Conservation (phyloP, 768 basidiomycete genomes). For the Leucogyrophana mollusca region DNA sequence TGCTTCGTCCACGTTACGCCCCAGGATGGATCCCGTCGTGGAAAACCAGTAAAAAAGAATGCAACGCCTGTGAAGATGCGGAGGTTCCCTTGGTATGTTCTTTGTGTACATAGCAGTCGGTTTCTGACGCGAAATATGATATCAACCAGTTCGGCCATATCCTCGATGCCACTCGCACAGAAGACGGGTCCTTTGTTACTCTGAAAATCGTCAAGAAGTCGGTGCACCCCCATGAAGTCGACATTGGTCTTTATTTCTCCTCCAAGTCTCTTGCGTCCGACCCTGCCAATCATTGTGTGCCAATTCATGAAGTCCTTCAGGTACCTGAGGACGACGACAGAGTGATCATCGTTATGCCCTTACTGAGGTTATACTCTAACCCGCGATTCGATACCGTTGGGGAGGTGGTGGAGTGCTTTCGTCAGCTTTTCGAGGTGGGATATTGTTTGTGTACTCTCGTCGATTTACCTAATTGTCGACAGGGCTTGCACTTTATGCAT, state of each 20-base stretch:
- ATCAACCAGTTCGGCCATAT: background rate
- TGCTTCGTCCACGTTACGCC: slow-evolving; percentile 30
- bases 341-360: slow-evolving; percentile 22
- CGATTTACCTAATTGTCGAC: background rate
- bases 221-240: slow-evolving; percentile 20
- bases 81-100: background rate
- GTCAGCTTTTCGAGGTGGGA: slow-evolving; percentile 30
- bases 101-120: no score
- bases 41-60: slow-evolving; percentile 10
- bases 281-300: slow-evolving; percentile 31
- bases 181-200: slow-evolving; percentile 3
- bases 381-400: slow-evolving; percentile 30
- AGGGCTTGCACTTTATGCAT: slow-evolving; percentile 28
- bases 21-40: slow-evolving; percentile 36
- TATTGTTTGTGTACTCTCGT: background rate
- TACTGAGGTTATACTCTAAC: slow-evolving; percentile 7
- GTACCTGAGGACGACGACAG: slow-evolving; percentile 15
- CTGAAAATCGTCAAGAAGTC: slow-evolving; percentile 6
- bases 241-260: slow-evolving; percentile 22
- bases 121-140: no score
- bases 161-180: slow-evolving; percentile 10
- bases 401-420: slow-evolving; percentile 31
- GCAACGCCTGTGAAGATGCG: slow-evolving; percentile 10
- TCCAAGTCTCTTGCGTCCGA: slow-evolving; percentile 15
- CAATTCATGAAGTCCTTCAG: slow-evolving; percentile 20